Evolutionary conservation across 2,329 filamentous ascomycete genomes (phyloP), one percentile per base, ranked within the genome.

Genomic region (Ceratocystiopsis sp.): DNA sequence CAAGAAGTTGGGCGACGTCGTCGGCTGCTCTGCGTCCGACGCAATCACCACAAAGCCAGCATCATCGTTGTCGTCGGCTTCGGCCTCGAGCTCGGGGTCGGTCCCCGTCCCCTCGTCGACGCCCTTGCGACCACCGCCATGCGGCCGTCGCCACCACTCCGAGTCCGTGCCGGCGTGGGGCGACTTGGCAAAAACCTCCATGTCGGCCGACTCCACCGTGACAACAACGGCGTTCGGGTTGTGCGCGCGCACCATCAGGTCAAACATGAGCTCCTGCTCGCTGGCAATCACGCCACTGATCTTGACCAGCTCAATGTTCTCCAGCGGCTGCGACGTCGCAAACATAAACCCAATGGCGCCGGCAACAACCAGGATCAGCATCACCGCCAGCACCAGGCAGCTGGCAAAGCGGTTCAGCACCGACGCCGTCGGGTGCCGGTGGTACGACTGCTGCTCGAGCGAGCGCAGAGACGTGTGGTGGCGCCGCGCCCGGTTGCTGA

Each of bases 151-250:
- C 68, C 71, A 71, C 72, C 74, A 76, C 54, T 75, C 68, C 21
- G 66, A 71, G 52, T 77, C 73, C 9, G 68, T 71, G n/a, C 84
- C 83, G 13, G 89, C 82, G 56, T 89, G 83, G 47, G 83, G 84
- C 46, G 86, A 95, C 61, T 93, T 94, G 29, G 91, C 91, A 60
- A 96, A 96, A 32, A 98, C 73, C 54, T 93, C 86, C 45, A 96
- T 69, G 57, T 96, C 86, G 55, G 93, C 80, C 39, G 87, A 78
- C 49, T 83, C 78, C 35, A 98, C 76, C 3, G 81, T 81, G 37
- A 98, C 81, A 2, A 85, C 78, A 35, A 96, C 81, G 36, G 95
- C 78, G 52, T 96, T 98, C 1, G 89, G 87, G 57, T 98, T 98
- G 52, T 89, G 70, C 0, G 89, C 91, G 51, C 76, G 76, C 46